Conservation (phyloP, 2,329 filamentous ascomycete genomes). For the Phialocephala subalpina region DNA sequence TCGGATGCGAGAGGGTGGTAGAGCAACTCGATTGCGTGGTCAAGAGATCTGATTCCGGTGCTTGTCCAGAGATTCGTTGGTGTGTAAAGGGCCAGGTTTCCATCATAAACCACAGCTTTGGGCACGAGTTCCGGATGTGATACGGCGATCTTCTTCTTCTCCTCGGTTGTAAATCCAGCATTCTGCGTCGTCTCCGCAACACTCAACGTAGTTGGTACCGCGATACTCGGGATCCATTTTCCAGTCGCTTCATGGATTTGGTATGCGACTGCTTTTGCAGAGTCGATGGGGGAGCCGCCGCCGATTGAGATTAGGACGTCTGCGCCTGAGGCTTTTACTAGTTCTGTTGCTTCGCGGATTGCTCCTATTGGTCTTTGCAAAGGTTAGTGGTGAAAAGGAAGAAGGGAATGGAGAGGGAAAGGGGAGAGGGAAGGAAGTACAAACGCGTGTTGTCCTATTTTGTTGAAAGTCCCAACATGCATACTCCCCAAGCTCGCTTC, state of each 20-base stretch:
- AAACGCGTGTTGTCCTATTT: conserved; percentile 60
- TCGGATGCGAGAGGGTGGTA: conserved; percentile 61
- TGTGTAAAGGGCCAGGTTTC: conserved; percentile 57
- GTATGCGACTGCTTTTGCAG: conserved; percentile 55
- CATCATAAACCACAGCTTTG: conserved; percentile 60
- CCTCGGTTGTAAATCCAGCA: conserved; percentile 58
- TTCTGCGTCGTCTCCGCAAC: conserved; percentile 62
- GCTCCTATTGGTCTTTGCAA: conserved; percentile 52
- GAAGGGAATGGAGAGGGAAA: too few relatives aligned
- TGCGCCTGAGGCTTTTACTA: conserved; percentile 54
- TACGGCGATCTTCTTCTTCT: conserved; percentile 59
- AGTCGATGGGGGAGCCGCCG: conserved; percentile 62
- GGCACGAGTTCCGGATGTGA: conserved; percentile 51
- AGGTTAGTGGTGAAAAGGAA: too few relatives aligned
- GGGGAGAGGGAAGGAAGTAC: not conserved
- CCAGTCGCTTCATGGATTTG: conserved; percentile 49
- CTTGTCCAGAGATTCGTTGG: conserved; percentile 57
- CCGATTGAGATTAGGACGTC: conserved; percentile 64
- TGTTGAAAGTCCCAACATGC: conserved; percentile 61
- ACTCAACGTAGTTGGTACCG: conserved; percentile 57
- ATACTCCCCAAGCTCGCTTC: conserved; percentile 54
- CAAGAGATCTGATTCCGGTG: conserved; percentile 60
- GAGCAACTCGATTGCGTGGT: conserved; percentile 62
- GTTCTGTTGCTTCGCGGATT: conserved; percentile 58
- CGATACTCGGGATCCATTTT: conserved; percentile 53